Conservation (phyloP, 352 stramenopile species). For the Pythium apleroticum region DNA sequence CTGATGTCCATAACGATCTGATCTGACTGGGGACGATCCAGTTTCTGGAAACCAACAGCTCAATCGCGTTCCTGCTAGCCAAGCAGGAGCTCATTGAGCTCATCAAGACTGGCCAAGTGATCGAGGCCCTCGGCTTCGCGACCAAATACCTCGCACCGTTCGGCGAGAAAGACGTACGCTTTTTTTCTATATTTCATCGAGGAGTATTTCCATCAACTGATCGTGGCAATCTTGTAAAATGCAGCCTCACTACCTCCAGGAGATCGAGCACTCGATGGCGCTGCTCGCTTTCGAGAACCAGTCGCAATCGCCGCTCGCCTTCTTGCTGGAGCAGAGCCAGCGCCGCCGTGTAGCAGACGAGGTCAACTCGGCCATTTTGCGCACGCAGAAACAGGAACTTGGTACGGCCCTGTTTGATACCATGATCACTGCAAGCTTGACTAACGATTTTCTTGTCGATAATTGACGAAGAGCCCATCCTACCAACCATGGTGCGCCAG, state of each 20-base stretch:
- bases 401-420: conserved; percentile 29
- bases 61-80: conserved; percentile 73
- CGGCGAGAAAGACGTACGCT: conserved; percentile 71
- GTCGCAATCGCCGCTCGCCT: conserved; percentile 47
- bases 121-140: conserved; percentile 68
- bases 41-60: conserved; percentile 58
- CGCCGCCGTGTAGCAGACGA: conserved; percentile 66
- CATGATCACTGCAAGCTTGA: conserved; percentile 3
- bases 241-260: conserved; percentile 65
- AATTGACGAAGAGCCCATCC: conserved; percentile 49
- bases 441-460: conserved; percentile 3
- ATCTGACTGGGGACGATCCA: conserved; percentile 10
- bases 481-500: conserved; percentile 75
- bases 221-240: neutral
- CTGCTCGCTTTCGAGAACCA: conserved; percentile 77
- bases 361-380: conserved; percentile 74
- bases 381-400: conserved; percentile 72
- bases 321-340: conserved; percentile 62
- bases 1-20: too few relatives aligned
- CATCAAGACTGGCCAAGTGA: conserved; percentile 65
- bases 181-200: conserved; percentile 1
- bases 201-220: neutral
- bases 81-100: conserved; percentile 84
- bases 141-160: conserved; percentile 72
- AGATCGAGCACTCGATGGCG: conserved; percentile 80